These are phyloP conservation scores for Fusarium continuum DNA, from an alignment of 2,329 filamentous ascomycete species.

Conservation along the genomic window DNA sequence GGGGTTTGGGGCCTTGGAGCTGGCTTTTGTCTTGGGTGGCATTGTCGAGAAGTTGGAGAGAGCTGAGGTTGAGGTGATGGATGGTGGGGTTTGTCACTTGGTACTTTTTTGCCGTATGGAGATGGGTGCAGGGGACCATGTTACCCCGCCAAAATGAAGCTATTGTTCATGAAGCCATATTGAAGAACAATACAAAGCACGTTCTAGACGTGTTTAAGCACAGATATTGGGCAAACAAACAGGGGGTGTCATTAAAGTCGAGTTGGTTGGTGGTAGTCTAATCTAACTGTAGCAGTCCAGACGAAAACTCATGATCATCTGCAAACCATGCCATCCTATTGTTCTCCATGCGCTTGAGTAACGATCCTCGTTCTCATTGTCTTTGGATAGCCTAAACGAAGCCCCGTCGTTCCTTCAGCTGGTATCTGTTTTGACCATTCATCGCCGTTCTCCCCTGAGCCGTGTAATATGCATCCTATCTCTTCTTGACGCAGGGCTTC, in stretches of 20 bases:
- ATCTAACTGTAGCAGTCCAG: not conserved
- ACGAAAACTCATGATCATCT: not conserved
- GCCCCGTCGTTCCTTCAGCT: not conserved
- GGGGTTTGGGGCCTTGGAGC: constrained; percentile 45
- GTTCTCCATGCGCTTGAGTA: not conserved
- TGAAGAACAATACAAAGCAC: constrained; percentile 30
- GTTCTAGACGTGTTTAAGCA: not conserved
- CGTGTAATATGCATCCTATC: constrained; percentile 1
- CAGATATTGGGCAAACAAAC: constrained; percentile 1
- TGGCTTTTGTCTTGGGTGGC: constrained; percentile 51
- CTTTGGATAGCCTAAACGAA: not conserved
- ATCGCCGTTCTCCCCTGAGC: not conserved
- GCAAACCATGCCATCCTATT: constrained; percentile 4
- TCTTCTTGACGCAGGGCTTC: constrained; percentile 9
- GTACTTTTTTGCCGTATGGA: constrained; percentile 34
- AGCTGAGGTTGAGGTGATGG: constrained; percentile 37
- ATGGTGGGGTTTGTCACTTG: constrained; percentile 40
- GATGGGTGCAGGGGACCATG: constrained; percentile 19
- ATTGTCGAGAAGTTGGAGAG: constrained; percentile 44
- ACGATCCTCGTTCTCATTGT: not conserved
- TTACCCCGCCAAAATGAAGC: constrained; percentile 42
- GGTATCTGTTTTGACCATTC: not conserved
- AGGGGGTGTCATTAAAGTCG: not conserved
- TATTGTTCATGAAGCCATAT: constrained; percentile 31
- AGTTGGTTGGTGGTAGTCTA: constrained; percentile 8